Evolutionary conservation across 23 red algal species (phyloP).

Genomic region (Rhodosorus marinus): DNA sequence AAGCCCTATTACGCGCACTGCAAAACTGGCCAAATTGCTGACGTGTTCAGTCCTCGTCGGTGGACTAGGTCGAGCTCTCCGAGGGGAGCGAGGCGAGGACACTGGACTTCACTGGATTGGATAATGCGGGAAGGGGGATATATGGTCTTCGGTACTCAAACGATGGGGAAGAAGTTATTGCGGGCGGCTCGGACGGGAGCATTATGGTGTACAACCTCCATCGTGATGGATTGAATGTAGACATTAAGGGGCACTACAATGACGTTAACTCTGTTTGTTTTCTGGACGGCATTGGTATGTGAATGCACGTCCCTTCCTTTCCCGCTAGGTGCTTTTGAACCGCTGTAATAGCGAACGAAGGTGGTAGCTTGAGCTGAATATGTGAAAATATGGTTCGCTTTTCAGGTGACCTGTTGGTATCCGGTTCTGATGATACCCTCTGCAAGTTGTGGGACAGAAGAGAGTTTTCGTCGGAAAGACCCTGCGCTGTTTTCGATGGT

Average conservation of each 20-base stretch:
- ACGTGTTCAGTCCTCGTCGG: too few relatives aligned
- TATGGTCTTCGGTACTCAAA: background rate
- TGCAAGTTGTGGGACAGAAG: constrained; percentile 3
- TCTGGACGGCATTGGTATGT: background rate
- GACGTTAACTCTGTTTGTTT: constrained; percentile 50
- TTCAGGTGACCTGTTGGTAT: background rate
- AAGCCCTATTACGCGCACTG: too few relatives aligned
- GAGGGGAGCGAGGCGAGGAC: too few relatives aligned
- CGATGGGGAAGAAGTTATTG: background rate
- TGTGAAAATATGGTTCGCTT: too few relatives aligned
- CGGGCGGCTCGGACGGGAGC: background rate
- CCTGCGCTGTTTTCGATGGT: constrained; percentile 37
- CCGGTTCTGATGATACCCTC: background rate
- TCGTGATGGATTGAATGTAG: background rate
- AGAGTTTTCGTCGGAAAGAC: constrained; percentile 5
- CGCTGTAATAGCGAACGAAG: too few relatives aligned
- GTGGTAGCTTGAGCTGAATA: too few relatives aligned
- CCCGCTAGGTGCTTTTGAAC: too few relatives aligned
- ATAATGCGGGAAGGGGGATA: too few relatives aligned
- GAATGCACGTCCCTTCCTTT: too few relatives aligned
- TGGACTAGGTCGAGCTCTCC: too few relatives aligned
- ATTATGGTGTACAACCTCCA: constrained; percentile 6
- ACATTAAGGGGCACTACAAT: constrained; percentile 22
- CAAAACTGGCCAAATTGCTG: too few relatives aligned
- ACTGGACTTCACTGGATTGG: too few relatives aligned